Conservation (phyloP, 176 grass and related monocot genomes). For the Bolboschoenus planiculmis region DNA sequence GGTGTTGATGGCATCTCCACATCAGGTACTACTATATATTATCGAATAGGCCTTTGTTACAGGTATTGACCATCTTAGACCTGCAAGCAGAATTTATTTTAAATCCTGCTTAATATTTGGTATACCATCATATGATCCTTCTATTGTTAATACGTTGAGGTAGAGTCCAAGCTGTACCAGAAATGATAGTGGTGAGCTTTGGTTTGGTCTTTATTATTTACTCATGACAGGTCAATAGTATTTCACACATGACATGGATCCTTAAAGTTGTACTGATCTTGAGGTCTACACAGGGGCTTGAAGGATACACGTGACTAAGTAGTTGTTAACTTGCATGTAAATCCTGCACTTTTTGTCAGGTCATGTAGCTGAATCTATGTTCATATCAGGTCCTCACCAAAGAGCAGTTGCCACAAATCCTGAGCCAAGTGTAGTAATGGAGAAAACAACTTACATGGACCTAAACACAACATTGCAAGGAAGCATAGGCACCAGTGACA, state of each 20-base stretch:
- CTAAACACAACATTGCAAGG: conserved; percentile 24
- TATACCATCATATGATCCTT: neutral
- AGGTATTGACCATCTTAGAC: neutral
- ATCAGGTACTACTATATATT: conserved; percentile 33
- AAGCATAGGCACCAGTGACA: conserved; percentile 2
- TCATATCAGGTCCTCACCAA: conserved; percentile 16
- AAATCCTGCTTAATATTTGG: neutral
- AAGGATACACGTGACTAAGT: neutral
- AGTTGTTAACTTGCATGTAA: neutral
- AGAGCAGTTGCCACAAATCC: neutral
- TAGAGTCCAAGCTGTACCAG: neutral
- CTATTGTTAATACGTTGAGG: neutral
- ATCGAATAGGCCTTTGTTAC: neutral
- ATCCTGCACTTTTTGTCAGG: conserved; percentile 13
- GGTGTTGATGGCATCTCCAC: conserved; percentile 22
- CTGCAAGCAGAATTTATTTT: neutral
- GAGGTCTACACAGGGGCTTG: neutral
- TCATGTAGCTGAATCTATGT: conserved; percentile 25
- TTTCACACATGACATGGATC: neutral
- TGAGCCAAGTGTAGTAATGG: conserved; percentile 9
- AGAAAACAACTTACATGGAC: conserved; percentile 20
- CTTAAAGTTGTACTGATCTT: neutral
- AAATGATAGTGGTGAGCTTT: neutral
- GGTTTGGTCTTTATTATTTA: neutral
- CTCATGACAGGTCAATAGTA: neutral